A percentile compares a stretch with the other conserved stretches of the same genome.
phyloP scores from a whole-genome alignment of 208 protist genomes.

The Trypanosoma avium region DNA sequence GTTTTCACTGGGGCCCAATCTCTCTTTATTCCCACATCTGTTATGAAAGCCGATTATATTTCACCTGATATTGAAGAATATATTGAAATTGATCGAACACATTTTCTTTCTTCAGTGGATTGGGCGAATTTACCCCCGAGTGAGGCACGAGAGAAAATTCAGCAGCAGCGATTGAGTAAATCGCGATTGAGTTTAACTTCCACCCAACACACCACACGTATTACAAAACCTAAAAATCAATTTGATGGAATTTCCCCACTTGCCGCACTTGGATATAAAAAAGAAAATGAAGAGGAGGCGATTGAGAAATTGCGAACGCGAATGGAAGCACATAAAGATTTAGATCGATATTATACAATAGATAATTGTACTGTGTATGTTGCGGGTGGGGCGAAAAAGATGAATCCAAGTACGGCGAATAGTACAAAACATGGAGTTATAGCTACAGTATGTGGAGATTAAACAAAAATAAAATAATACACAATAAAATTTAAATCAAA shows the following conservation, averaged over 20 bases:
- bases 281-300: constrained; percentile 48
- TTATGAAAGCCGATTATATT: constrained; percentile 68
- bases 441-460: constrained; percentile 20
- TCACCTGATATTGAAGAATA: constrained; percentile 53
- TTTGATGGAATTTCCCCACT: constrained; percentile 81
- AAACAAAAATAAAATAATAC: neutral
- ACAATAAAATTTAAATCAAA: too few relatives aligned
- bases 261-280: constrained; percentile 47
- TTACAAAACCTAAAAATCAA: constrained; percentile 83
- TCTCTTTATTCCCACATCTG: constrained; percentile 42
- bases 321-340: constrained; percentile 37
- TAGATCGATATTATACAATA: constrained; percentile 65
- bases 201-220: constrained; percentile 11
- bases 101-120: constrained; percentile 67
- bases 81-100: constrained; percentile 44
- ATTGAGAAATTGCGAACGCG: constrained; percentile 55
- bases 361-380: constrained; percentile 81
- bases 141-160: constrained; percentile 33
- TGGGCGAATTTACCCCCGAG: constrained; percentile 59
- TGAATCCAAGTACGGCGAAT: constrained; percentile 3
- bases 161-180: constrained; percentile 22
- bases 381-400: constrained; percentile 35
- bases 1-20: constrained; percentile 78
- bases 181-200: constrained; percentile 11
- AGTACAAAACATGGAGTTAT: constrained; percentile 26